Evolutionary conservation across 23 red algal genomes (phyloP).

Genomic region (Chondrus crispus): DNA sequence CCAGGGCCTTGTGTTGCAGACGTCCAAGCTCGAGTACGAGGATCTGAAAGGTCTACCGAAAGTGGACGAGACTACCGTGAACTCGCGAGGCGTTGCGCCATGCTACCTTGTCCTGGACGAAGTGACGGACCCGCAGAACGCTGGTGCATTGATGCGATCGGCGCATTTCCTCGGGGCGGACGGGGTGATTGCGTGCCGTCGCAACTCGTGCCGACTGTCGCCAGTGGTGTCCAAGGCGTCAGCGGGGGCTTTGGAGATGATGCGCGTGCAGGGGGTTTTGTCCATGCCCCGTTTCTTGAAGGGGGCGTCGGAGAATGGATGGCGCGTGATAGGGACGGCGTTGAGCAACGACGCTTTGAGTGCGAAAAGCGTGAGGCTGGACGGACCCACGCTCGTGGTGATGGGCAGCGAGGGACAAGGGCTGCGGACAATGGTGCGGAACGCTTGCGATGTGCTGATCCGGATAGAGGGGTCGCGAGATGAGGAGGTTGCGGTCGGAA

Average conservation of each 20-base stretch:
- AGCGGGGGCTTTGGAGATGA: conserved; percentile 86
- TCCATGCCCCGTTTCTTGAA: conserved; percentile 75
- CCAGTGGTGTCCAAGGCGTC: conserved; percentile 83
- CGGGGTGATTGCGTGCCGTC: conserved; percentile 66
- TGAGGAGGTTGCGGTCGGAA: neutral
- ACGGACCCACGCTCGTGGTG: conserved; percentile 78
- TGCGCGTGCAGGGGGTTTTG: conserved; percentile 49
- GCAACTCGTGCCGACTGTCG: conserved; percentile 70
- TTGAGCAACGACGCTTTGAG: conserved; percentile 18
- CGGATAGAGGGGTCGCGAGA: conserved; percentile 61
- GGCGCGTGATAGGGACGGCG: conserved; percentile 76
- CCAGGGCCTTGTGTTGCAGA: conserved; percentile 85
- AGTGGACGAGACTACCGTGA: neutral
- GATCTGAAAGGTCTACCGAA: conserved; percentile 30
- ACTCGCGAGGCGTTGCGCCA: neutral
- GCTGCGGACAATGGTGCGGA: conserved; percentile 75
- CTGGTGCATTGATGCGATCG: conserved; percentile 75
- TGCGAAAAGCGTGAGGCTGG: neutral
- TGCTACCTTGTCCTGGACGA: conserved; percentile 91
- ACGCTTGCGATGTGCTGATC: conserved; percentile 60
- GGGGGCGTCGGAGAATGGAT: conserved; percentile 37
- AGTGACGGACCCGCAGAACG: conserved; percentile 88
- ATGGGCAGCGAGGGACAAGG: conserved; percentile 92
- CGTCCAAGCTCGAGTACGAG: conserved; percentile 43
- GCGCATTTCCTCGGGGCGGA: conserved; percentile 84